Base-by-base conservation (phyloP, 1,284 basidiomycete genomes). In the Athelia psychrophila region DNA sequence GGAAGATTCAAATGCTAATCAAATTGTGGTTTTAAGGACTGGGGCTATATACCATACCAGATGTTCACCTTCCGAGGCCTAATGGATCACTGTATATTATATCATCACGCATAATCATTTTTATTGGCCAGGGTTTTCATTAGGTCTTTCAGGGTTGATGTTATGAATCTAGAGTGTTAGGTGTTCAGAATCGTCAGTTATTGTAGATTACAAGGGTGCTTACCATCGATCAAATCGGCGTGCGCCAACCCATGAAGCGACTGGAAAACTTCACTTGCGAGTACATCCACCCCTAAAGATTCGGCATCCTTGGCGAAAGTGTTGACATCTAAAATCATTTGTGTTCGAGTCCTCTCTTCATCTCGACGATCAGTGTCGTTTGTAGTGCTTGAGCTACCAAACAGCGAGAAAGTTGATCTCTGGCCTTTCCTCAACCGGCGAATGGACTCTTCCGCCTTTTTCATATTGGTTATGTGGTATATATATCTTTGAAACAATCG, bases 401-500 rank as follows among this genome's bases (percentile, higher is more conserved):
- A 95, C 23, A 94, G 72, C 2, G 90, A 89, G 65, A 93, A 91
- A 0, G 86, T 77, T 0, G 83, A 73, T 59, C 88, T 91, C 62
- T 91, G 91, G 36, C 88, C 88, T 66, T 91, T 95, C 63, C 93
- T 93, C 58, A 95, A 78, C 42, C 90, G 81, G 20, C 87, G 77
- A 27, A 97, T 73, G 6, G 92, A 88, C 61, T 95, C 93, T 61
- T 97, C 93, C 1, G 91, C 91, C 73, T 95, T 95, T 66, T 86
- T 90, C 77, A 95, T 93, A 4, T 84, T 83, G 3, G 83, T 77
- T 23, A 97, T 75, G 60, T 91, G 83, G 52, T 76, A 75, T 6
- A 81, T 78, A 59, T 90, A 90, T 61, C 86, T 88, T 8, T 22
- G 51, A 20, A n/a, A 45, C 32, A 1, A 51, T 19, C 24, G 33